These are phyloP conservation scores for Barnettozyma wickerhamii DNA, from an alignment of 805 yeast species.

Conservation along the genomic window DNA sequence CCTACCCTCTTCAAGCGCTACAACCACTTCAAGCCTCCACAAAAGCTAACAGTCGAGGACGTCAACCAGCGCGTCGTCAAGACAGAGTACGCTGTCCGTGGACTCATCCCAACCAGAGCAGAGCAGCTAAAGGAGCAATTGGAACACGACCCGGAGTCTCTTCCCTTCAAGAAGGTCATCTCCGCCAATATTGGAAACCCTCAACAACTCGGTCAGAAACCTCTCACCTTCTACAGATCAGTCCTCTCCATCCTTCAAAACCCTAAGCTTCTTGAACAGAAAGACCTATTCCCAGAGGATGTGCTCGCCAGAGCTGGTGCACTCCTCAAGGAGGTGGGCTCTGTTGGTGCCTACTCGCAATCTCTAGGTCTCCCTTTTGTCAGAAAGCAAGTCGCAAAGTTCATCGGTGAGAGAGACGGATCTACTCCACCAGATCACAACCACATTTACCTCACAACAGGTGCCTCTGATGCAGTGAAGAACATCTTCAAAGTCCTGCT, in stretches of 20 bases:
- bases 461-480: conserved; percentile 94
- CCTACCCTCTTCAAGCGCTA: neutral
- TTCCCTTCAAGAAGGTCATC: conserved; percentile 77
- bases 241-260: conserved; percentile 82
- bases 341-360: conserved; percentile 92
- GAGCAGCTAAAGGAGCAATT: conserved; percentile 70
- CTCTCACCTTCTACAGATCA: conserved; percentile 92
- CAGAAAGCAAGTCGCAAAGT: conserved; percentile 76
- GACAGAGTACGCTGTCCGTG: conserved; percentile 96
- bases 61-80: conserved; percentile 70
- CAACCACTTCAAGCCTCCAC: conserved; percentile 26
- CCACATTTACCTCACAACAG: conserved; percentile 80
- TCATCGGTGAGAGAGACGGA: conserved; percentile 75
- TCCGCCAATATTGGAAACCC: conserved; percentile 97
- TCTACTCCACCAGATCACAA: conserved; percentile 57
- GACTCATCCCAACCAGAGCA: conserved; percentile 89
- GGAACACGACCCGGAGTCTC: conserved; percentile 45
- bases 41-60: conserved; percentile 41
- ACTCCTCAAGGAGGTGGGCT: conserved; percentile 60
- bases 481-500: conserved; percentile 70
- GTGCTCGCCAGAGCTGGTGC: conserved; percentile 66
- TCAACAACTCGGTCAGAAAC: conserved; percentile 92
- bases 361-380: conserved; percentile 81
- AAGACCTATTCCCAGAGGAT: conserved; percentile 50
- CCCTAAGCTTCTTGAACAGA: conserved; percentile 54